Evolutionary conservation across 108 stramenopile species (phyloP), one percentile per base, ranked within the genome.

Genomic region (Nitzschia putrida): DNA sequence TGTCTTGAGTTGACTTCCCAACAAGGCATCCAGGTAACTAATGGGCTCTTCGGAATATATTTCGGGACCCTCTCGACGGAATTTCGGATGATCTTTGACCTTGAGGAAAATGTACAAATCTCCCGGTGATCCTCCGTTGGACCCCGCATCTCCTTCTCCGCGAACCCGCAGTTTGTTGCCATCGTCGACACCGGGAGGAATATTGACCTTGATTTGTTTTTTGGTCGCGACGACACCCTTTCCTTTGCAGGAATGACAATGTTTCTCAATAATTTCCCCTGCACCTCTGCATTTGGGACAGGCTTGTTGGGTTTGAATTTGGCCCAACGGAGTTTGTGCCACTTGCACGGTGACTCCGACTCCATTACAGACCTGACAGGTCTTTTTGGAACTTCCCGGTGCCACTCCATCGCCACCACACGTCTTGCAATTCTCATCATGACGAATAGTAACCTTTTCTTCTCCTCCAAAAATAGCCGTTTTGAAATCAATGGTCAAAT

Each of bases 21-120:
- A 83, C 74, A 97, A 95, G 9, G 98, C 98, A 78, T 98, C 97
- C 49, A 94, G 44, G 71, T 94, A 97, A 57, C 89, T 88, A 59
- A 98, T 84, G 40, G 80, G 63, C 56, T 83, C 85, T 54, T 95
- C 95, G 13, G 89, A 90, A 75, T 95, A 95, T 71, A 98, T 94
- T 69, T 98, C 97, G 14, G 90, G 88, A 45, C 98, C 98, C 41
- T 97, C 94, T 43, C 98, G 82, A 69, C 88, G 82, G 88, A 98
- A 98, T 24, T 60, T 80, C 43, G 81, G 73, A 81, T 97, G 92
- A 14, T 68, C 71, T 86, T 96, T 94, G n/a, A 97, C 98, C 65
- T 80, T 90, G 43, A 98, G 78, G 80, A 96, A 97, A 64, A 97
- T 96, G 88, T 96, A 96, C 55, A 97, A 81, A 78, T 98, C 98